Evolutionary conservation across 495 filamentous ascomycete species (phyloP).

Genomic region (Daldinia decipiens): DNA sequence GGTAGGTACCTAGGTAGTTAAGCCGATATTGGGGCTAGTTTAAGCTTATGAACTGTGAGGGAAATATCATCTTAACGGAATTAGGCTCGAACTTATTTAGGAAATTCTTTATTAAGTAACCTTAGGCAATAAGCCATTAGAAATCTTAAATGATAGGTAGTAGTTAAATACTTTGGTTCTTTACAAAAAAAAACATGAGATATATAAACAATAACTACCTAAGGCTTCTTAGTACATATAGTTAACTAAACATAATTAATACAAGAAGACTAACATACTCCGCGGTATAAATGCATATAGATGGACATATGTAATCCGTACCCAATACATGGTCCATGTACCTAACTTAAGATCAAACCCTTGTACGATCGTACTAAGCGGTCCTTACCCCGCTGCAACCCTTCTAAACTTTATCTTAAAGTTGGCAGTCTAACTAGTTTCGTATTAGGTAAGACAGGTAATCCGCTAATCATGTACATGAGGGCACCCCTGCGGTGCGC

Average conservation of each 20-base stretch:
- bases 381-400: constrained; percentile 20
- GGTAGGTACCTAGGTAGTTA: no score
- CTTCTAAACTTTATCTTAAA: constrained; percentile 29
- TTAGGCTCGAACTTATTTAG: neutral
- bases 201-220: neutral
- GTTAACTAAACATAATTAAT: no score
- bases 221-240: neutral
- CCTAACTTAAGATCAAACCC: neutral
- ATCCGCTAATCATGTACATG: neutral
- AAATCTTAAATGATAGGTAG: neutral
- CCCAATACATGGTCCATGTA: no score
- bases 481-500: no score
- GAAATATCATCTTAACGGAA: neutral
- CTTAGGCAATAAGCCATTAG: neutral
- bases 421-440: constrained; percentile 19
- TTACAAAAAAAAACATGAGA: neutral
- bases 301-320: no score
- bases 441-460: constrained; percentile 6
- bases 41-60: neutral
- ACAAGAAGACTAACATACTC: neutral
- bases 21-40: neutral
- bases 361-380: neutral
- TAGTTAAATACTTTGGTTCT: neutral
- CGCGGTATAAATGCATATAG: neutral
- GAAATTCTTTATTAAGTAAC: neutral